Conservation (phyloP, 768 basidiomycete genomes). For the Coprinopsis strossmayeri region DNA sequence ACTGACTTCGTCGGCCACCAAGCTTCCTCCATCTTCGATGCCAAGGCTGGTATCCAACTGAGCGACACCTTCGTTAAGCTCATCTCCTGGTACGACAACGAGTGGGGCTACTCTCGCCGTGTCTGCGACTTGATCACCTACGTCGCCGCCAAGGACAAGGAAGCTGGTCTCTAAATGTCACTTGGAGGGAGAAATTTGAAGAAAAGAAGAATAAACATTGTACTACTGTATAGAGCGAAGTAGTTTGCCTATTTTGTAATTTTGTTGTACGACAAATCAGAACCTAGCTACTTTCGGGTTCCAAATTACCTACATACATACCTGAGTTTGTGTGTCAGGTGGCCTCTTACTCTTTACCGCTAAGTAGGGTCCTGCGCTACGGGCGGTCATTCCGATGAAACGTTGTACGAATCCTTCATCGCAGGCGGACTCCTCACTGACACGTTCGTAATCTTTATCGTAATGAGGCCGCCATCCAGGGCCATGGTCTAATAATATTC, state of each 20-base stretch:
- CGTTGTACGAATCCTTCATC: too few relatives aligned
- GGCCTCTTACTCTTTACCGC: too few relatives aligned
- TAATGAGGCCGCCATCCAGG: too few relatives aligned
- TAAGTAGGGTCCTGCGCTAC: too few relatives aligned
- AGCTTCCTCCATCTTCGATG: conserved; percentile 90
- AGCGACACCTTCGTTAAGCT: conserved; percentile 95
- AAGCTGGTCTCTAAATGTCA: conserved; percentile 17
- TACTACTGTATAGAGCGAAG: not conserved
- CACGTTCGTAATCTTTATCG: too few relatives aligned
- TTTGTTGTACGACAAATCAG: not conserved
- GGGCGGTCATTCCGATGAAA: too few relatives aligned
- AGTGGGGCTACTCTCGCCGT: conserved; percentile 91
- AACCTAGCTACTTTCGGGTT: too few relatives aligned
- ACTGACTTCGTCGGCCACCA: conserved; percentile 84
- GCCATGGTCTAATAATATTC: too few relatives aligned
- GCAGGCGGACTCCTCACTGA: too few relatives aligned
- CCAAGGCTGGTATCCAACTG: conserved; percentile 85
- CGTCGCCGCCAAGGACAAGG: conserved; percentile 69
- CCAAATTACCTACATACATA: too few relatives aligned
- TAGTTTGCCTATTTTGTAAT: not conserved
- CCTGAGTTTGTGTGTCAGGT: too few relatives aligned
- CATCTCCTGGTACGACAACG: conserved; percentile 93
- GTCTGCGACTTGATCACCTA: conserved; percentile 85
- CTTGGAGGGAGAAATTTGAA: not conserved
- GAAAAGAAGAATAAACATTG: not conserved